Evolutionary conservation across 805 yeast genomes (phyloP).

Genomic region (Saturnispora sanitii): DNA sequence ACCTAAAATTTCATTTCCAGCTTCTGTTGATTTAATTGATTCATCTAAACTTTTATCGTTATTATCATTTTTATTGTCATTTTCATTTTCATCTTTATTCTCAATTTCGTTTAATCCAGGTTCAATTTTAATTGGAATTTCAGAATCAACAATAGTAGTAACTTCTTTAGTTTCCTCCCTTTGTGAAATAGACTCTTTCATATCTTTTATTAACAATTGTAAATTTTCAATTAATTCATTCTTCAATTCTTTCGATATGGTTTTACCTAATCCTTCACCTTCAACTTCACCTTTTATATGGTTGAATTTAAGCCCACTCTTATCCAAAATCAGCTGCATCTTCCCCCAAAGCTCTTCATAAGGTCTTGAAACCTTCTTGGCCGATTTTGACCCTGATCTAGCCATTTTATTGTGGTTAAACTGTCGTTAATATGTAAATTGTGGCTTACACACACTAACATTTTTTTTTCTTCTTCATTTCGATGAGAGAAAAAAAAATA

Average conservation of each 20-base stretch:
- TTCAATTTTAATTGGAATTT: conserved; percentile 4
- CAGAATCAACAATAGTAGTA: neutral
- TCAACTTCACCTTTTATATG: neutral
- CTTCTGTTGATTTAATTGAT: no score
- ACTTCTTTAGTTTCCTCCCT: no score
- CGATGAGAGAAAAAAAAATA: no score
- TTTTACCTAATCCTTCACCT: neutral
- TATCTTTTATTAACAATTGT: neutral
- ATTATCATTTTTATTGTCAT: no score
- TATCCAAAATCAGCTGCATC: no score
- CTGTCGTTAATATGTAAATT: no score
- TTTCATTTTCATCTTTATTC: no score
- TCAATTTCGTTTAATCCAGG: neutral
- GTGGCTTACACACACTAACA: no score
- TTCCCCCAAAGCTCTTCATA: neutral
- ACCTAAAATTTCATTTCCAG: neutral
- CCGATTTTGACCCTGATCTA: neutral
- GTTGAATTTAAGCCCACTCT: neutral
- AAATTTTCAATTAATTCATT: neutral
- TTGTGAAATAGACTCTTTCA: no score
- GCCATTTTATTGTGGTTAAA: neutral
- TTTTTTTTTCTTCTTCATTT: no score
- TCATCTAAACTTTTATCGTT: no score
- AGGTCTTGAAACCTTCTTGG: neutral
- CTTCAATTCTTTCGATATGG: neutral